Evolutionary conservation across 306 rosid species (phyloP), one percentile per base, ranked within the genome.

Genomic region (Dryas drummondii): DNA sequence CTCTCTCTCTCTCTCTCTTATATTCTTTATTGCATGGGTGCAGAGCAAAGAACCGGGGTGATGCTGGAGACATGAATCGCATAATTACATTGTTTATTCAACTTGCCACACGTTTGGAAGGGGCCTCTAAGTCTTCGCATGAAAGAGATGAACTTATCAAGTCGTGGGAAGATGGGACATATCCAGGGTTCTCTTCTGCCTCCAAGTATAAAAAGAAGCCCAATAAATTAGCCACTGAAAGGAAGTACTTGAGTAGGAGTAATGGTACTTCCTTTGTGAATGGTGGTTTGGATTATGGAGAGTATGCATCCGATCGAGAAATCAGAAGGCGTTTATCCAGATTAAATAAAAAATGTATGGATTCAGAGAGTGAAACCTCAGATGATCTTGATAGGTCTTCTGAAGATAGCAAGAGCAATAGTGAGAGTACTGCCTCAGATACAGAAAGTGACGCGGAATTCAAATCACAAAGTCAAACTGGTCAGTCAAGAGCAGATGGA

Each of bases 361-460:
- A 79, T 80, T 96, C 99, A 61, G 98, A 88, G 72, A 89, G 91
- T 83, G 98, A 96, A 76, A 92, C 97, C 45, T 96, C 98, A 51
- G 98, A 96, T 74, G 98, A 94, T 52, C 71, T 77, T 76, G 92
- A 86, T 74, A 76, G 83, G 83, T 90, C 98, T 84, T 92, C 85
- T 62, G 94, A 84, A 78, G 90, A 86, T 80, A 86, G 89, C 55
- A 92, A 89, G 86, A 90, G 96, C 81, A 86, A 76, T 71, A 87
- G 89, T 82, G 97, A 88, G 85, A 83, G 86, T 71, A 78, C 91
- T 41, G 82, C 80, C 55, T 84, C 92, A 3, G 90, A 85, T 74
- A 74, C 87, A 76, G 98, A 90, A 82, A 92, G 96, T 72, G 96
- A 89, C 65, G 82, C 65, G 66, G 93, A 88, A 75, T 78, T 67